These are phyloP conservation scores for Pseudopithomyces chartarum DNA, from an alignment of 2,329 filamentous ascomycete genomes.

Conservation along the genomic window DNA sequence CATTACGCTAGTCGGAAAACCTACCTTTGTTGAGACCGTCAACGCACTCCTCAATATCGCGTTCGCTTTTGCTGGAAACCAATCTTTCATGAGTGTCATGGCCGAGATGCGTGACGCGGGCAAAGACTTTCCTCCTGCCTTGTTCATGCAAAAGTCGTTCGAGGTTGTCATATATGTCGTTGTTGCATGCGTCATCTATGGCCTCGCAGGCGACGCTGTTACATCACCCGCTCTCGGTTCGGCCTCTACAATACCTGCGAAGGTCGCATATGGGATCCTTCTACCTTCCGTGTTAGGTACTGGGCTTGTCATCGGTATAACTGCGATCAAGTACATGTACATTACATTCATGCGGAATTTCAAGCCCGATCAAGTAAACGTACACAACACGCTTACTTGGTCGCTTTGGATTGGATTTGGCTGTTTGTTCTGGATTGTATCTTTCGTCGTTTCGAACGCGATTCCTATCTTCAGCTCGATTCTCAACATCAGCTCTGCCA, in stretches of 20 bases:
- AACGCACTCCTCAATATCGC: constrained; percentile 31
- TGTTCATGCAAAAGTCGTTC: constrained; percentile 25
- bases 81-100: constrained; percentile 33
- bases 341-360: constrained; percentile 26
- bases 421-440: constrained; percentile 30
- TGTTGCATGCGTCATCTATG: constrained; percentile 28
- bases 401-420: constrained; percentile 29
- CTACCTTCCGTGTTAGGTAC: constrained; percentile 31
- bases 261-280: constrained; percentile 27
- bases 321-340: constrained; percentile 6
- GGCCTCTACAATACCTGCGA: constrained; percentile 25
- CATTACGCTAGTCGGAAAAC: constrained; percentile 16
- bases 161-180: constrained; percentile 1
- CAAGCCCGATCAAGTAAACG: constrained; percentile 19
- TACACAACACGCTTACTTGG: constrained; percentile 19
- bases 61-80: constrained; percentile 34
- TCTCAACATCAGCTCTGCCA: constrained; percentile 30
- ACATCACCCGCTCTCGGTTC: constrained; percentile 30
- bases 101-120: constrained; percentile 32
- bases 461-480: constrained; percentile 34
- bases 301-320: constrained; percentile 19
- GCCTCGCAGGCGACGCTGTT: constrained; percentile 31
- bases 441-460: constrained; percentile 35
- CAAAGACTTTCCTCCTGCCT: constrained; percentile 30
- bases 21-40: constrained; percentile 23